Conservation (phyloP, 2,329 filamentous ascomycete species). For the Botrytis aclada region DNA sequence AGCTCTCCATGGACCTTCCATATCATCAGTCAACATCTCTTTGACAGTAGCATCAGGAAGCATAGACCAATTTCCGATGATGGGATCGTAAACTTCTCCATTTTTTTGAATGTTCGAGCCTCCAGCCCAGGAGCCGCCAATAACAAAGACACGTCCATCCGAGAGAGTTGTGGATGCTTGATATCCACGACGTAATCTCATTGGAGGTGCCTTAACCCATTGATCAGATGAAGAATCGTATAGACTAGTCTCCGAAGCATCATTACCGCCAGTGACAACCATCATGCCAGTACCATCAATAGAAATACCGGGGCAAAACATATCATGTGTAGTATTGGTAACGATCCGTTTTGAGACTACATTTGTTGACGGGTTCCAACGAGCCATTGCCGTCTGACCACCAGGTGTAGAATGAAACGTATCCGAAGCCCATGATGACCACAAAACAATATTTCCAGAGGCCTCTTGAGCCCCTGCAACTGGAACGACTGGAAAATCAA, state of each 20-base stretch:
- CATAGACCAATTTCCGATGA: not conserved
- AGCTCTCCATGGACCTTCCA: constrained; percentile 10
- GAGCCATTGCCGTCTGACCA: constrained; percentile 2
- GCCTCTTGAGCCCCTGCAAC: constrained; percentile 13
- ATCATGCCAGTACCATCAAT: constrained; percentile 8
- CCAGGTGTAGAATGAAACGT: constrained; percentile 2
- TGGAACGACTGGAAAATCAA: constrained; percentile 11
- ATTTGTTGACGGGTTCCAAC: not conserved
- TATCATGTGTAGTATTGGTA: constrained; percentile 8
- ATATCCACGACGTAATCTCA: constrained; percentile 6
- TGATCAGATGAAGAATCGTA: constrained; percentile 4
- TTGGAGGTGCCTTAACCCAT: constrained; percentile 2
- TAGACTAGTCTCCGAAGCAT: constrained; percentile 6
- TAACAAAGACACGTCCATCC: constrained; percentile 7
- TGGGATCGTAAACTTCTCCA: constrained; percentile 5
- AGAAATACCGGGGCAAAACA: constrained; percentile 10
- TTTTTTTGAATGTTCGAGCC: not conserved
- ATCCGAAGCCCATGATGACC: constrained; percentile 11
- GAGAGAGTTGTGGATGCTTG: constrained; percentile 12
- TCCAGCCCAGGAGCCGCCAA: constrained; percentile 8
- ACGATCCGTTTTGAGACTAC: constrained; percentile 2
- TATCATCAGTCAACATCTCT: constrained; percentile 3
- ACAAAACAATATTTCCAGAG: constrained; percentile 1
- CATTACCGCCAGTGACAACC: constrained; percentile 12
- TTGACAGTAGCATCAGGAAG: not conserved